Evolutionary conservation across 169 alveolate species (phyloP).

Genomic region (Plasmodium knowlesi): DNA sequence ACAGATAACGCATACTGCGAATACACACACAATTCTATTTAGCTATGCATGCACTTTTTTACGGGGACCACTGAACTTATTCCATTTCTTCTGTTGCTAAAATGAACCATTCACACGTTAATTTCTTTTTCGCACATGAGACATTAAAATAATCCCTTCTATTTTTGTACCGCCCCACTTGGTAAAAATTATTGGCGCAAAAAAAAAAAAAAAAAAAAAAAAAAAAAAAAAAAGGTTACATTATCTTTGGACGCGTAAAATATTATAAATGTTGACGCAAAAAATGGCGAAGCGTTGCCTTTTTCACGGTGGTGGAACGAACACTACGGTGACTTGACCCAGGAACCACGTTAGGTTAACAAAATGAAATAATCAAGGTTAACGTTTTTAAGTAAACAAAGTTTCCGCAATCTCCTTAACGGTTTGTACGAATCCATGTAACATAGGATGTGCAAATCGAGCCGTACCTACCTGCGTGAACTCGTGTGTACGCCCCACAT

Average conservation of each 20-base stretch:
- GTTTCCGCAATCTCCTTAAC: conserved; percentile 4
- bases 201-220: neutral
- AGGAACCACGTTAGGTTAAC: neutral
- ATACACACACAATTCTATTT: neutral
- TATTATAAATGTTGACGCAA: neutral
- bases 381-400: conserved; percentile 25
- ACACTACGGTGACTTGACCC: neutral
- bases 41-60: neutral
- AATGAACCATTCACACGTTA: neutral
- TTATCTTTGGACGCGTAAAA: neutral
- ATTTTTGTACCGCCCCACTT: neutral
- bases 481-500: neutral
- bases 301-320: neutral
- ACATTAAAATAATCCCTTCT: neutral
- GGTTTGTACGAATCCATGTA: neutral
- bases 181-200: neutral
- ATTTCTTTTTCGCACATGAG: neutral
- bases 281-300: neutral
- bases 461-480: neutral
- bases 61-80: neutral
- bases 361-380: conserved; percentile 15
- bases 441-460: neutral
- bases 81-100: neutral
- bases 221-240: neutral
- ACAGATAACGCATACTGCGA: neutral